Percentiles rank a stretch among this genome's conserved stretches.
phyloP scores from a whole-genome alignment of 1,284 basidiomycete genomes.

The Cutaneotrichosporon sp. region DNA sequence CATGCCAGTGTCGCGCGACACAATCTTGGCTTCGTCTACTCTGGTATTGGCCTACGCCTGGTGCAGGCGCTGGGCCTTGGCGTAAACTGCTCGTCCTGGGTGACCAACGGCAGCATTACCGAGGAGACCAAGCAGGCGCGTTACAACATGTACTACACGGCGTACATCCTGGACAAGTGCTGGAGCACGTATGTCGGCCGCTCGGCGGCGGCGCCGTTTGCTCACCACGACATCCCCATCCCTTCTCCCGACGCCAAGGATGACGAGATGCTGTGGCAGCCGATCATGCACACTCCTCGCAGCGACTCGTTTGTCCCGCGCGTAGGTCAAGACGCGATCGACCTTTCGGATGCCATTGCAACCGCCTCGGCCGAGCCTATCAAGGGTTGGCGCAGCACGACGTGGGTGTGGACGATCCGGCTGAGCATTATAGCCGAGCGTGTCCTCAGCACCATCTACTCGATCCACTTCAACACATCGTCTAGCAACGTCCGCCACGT shows the following conservation, averaged over 20 bases:
- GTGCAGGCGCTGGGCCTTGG: slow-evolving; percentile 29
- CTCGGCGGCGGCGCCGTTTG: slow-evolving; percentile 14
- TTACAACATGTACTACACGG: slow-evolving; percentile 27
- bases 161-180: slow-evolving; percentile 31
- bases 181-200: slow-evolving; percentile 34
- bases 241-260: slow-evolving; percentile 13
- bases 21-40: slow-evolving; percentile 26
- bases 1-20: slow-evolving; percentile 24
- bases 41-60: slow-evolving; percentile 20
- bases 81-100: slow-evolving; percentile 29
- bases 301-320: slow-evolving; percentile 7
- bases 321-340: slow-evolving; percentile 7
- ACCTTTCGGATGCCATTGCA: slow-evolving; percentile 11
- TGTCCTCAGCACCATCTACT: slow-evolving; percentile 17
- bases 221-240: slow-evolving; percentile 20
- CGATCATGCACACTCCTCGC: slow-evolving; percentile 10
- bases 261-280: slow-evolving; percentile 20
- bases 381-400: slow-evolving; percentile 20
- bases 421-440: slow-evolving; percentile 22
- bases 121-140: slow-evolving; percentile 22
- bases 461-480: slow-evolving; percentile 13
- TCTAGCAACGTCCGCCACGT: slow-evolving; percentile 13
- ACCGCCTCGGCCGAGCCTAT: slow-evolving; percentile 10
- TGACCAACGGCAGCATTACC: slow-evolving; percentile 28
- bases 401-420: slow-evolving; percentile 20